phyloP scores from a whole-genome alignment of 345 rosid species.

The Cochlearia excelsa region DNA sequence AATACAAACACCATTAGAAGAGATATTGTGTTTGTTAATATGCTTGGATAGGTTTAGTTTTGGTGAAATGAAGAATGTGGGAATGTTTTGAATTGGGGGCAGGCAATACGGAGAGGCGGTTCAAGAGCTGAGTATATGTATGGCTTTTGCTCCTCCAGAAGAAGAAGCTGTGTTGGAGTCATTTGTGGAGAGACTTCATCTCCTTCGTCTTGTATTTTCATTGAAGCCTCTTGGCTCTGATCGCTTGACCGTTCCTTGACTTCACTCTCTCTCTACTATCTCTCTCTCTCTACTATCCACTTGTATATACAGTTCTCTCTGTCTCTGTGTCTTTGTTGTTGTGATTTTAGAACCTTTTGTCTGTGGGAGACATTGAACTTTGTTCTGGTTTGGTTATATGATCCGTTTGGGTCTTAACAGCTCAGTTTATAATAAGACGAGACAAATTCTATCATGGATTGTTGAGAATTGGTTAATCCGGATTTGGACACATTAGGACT shows the following conservation, averaged over 20 bases:
- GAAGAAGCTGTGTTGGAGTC: constrained; percentile 60
- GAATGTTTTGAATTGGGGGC: constrained; percentile 1
- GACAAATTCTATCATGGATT: no score
- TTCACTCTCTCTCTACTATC: not conserved
- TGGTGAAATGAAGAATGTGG: not conserved
- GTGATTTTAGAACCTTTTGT: constrained; percentile 11
- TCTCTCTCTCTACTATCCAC: constrained; percentile 9
- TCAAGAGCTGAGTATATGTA: constrained; percentile 89
- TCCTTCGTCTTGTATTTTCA: constrained; percentile 63
- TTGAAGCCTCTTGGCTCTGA: constrained; percentile 57
- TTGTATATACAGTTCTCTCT: constrained; percentile 20
- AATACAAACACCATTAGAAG: not conserved
- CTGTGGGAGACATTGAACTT: constrained; percentile 19
- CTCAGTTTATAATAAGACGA: no score
- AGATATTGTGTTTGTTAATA: not conserved
- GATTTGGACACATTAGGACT: no score
- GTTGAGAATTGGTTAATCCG: no score
- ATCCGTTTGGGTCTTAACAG: not conserved
- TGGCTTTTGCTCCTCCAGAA: constrained; percentile 80
- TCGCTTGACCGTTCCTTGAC: constrained; percentile 53
- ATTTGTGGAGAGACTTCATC: constrained; percentile 79
- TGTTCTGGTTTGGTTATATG: not conserved
- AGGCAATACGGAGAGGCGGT: constrained; percentile 80
- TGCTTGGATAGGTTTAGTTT: not conserved
- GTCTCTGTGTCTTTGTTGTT: constrained; percentile 10